Percentiles rank a stretch among this genome's conserved stretches.
These are phyloP conservation scores for Pseudozyma sp. DNA, from an alignment of 1,284 basidiomycete species.

Conservation along the genomic window DNA sequence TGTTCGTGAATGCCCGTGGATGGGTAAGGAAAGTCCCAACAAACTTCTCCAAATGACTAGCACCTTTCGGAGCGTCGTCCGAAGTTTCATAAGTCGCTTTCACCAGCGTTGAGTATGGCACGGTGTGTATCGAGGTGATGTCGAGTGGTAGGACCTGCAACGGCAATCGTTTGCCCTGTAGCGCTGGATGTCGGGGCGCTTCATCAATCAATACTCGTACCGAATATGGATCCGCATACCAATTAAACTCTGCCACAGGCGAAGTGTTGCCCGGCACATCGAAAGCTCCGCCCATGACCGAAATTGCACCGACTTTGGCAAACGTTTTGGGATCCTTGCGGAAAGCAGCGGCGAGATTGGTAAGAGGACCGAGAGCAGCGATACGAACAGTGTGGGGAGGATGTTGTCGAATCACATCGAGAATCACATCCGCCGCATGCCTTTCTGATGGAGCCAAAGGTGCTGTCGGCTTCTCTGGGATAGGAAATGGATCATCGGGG, in stretches of 20 bases:
- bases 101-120: slow-evolving; percentile 59
- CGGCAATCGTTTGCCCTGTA: slow-evolving; percentile 36
- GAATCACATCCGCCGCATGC: slow-evolving; percentile 75
- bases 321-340: slow-evolving; percentile 74
- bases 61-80: slow-evolving; percentile 12
- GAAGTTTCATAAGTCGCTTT: slow-evolving; percentile 37
- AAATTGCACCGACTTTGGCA: slow-evolving; percentile 76
- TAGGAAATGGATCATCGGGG: slow-evolving; percentile 56
- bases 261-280: slow-evolving; percentile 92
- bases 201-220: slow-evolving; percentile 71
- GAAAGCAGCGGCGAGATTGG: slow-evolving; percentile 82
- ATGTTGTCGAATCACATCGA: slow-evolving; percentile 76
- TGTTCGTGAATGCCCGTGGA: slow-evolving; percentile 63
- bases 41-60: slow-evolving; percentile 40
- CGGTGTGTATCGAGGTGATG: slow-evolving; percentile 57
- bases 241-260: slow-evolving; percentile 78
- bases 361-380: slow-evolving; percentile 87
- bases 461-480: slow-evolving; percentile 24
- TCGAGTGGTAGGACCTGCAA: slow-evolving; percentile 63
- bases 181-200: slow-evolving; percentile 28
- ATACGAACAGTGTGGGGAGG: slow-evolving; percentile 81
- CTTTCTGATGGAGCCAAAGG: slow-evolving; percentile 71
- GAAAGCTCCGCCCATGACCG: slow-evolving; percentile 96
- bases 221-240: slow-evolving; percentile 90
- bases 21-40: slow-evolving; percentile 59